phyloP scores from a whole-genome alignment of 352 stramenopile genomes.

The Peronospora destructor region DNA sequence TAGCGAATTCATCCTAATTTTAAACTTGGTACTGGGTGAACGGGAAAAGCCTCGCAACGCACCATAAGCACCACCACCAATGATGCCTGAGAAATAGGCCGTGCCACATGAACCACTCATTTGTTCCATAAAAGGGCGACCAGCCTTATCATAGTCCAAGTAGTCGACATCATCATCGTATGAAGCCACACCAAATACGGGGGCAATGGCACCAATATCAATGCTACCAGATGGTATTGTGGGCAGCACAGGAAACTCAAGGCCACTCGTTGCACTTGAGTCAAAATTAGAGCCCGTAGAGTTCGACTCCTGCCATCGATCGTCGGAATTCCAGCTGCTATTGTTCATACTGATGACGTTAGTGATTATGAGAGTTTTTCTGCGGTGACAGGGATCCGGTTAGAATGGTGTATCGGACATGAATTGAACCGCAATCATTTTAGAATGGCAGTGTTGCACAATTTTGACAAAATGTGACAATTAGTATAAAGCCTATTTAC shows the following conservation, averaged over 20 bases:
- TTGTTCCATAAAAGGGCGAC: conserved; percentile 81
- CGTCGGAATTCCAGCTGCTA: conserved; percentile 60
- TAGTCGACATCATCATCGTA: conserved; percentile 81
- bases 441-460: background rate
- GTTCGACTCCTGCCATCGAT: conserved; percentile 68
- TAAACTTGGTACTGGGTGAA: conserved; percentile 81
- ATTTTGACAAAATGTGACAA: too few relatives aligned
- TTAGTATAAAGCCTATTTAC: too few relatives aligned
- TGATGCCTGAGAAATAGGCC: conserved; percentile 80
- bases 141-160: conserved; percentile 79
- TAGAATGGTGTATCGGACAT: conserved; percentile 14
- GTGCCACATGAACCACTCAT: conserved; percentile 72
- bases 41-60: conserved; percentile 58
- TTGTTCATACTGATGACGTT: conserved; percentile 27
- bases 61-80: conserved; percentile 66
- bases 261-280: conserved; percentile 33
- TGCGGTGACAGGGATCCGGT: conserved; percentile 6
- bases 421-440: conserved; percentile 4
- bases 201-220: conserved; percentile 77
- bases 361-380: conserved; percentile 3
- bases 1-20: conserved; percentile 85
- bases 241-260: conserved; percentile 68
- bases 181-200: conserved; percentile 75
- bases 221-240: conserved; percentile 71
- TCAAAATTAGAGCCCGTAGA: conserved; percentile 37